A percentile compares a stretch with the other conserved stretches of the same genome.
Evolutionary conservation across 1,139 yeast species (phyloP).

Genomic region (Blastobotrys petasosporus): DNA sequence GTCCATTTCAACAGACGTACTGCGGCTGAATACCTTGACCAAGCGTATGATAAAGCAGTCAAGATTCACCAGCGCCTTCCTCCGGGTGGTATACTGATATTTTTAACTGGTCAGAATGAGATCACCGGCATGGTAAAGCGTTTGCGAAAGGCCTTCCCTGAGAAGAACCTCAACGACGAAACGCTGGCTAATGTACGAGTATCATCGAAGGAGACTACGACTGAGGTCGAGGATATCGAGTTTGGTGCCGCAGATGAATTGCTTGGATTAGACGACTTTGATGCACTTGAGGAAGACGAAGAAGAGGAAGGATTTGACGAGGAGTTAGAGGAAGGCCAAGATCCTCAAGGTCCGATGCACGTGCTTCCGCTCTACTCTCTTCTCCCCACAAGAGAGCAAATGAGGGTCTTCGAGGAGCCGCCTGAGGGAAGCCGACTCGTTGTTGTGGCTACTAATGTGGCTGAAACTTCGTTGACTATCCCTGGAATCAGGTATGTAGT

Average conservation of each 20-base stretch:
- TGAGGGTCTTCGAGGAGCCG: conserved; percentile 84
- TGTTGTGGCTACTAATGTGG: conserved; percentile 94
- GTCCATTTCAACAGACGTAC: conserved; percentile 85
- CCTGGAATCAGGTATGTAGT: conserved; percentile 94
- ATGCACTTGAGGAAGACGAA: conserved; percentile 44
- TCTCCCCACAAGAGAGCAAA: conserved; percentile 87
- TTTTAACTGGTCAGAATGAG: conserved; percentile 92
- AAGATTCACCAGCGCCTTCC: conserved; percentile 85
- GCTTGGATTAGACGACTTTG: conserved; percentile 40
- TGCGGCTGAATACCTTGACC: conserved; percentile 71
- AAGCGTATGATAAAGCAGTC: conserved; percentile 76
- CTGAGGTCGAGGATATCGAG: conserved; percentile 87
- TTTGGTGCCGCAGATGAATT: conserved; percentile 46
- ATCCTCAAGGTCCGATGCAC: conserved; percentile 73
- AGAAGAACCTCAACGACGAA: conserved; percentile 18
- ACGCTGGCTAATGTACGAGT: conserved; percentile 45
- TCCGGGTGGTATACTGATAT: conserved; percentile 88
- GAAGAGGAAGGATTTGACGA: conserved; percentile 95
- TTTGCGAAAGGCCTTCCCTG: conserved; percentile 63
- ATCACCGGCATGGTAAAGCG: conserved; percentile 69
- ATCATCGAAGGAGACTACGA: conserved; percentile 54
- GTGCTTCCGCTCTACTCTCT: conserved; percentile 90
- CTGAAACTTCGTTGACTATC: conserved; percentile 94
- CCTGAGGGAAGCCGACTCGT: conserved; percentile 84
- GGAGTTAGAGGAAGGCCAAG: conserved; percentile 64